Evolutionary conservation across 148 eudicot species (phyloP).

Genomic region (Nepenthes gracilis): DNA sequence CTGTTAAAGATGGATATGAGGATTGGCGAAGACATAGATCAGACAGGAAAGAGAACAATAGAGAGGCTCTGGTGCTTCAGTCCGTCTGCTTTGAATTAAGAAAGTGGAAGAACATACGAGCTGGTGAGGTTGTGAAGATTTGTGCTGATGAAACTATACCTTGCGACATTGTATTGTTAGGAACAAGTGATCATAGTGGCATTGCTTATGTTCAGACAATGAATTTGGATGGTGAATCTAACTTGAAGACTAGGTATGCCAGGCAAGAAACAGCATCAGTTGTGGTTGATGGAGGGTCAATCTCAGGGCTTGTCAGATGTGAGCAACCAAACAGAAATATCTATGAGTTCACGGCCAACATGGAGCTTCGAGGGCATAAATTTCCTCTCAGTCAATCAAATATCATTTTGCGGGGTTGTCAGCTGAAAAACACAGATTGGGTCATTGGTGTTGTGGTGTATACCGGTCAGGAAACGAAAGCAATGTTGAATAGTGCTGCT

Average conservation of each 20-base stretch:
- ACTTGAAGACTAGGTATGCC: constrained; percentile 92
- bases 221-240: constrained; percentile 97
- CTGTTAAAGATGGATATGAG: constrained; percentile 94
- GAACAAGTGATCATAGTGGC: constrained; percentile 83
- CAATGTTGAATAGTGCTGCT: constrained; percentile 89
- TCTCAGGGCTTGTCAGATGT: constrained; percentile 69
- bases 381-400: constrained; percentile 83
- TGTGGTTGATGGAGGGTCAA: constrained; percentile 40
- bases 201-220: constrained; percentile 92
- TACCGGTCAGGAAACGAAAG: constrained; percentile 98
- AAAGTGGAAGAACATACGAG: constrained; percentile 66
- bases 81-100: constrained; percentile 39
- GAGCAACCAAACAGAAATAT: constrained; percentile 95
- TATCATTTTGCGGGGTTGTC: constrained; percentile 93
- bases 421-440: constrained; percentile 93
- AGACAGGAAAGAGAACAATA: constrained; percentile 76
- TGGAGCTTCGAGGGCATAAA: constrained; percentile 65
- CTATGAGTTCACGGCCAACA: constrained; percentile 87
- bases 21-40: constrained; percentile 98
- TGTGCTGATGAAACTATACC: constrained; percentile 71
- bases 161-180: constrained; percentile 77
- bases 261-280: constrained; percentile 75
- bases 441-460: constrained; percentile 84
- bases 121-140: constrained; percentile 88
- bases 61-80: constrained; percentile 66